These are phyloP conservation scores for Lasiodiplodia gonubiensis DNA, from an alignment of 2,329 filamentous ascomycete genomes.

Conservation along the genomic window DNA sequence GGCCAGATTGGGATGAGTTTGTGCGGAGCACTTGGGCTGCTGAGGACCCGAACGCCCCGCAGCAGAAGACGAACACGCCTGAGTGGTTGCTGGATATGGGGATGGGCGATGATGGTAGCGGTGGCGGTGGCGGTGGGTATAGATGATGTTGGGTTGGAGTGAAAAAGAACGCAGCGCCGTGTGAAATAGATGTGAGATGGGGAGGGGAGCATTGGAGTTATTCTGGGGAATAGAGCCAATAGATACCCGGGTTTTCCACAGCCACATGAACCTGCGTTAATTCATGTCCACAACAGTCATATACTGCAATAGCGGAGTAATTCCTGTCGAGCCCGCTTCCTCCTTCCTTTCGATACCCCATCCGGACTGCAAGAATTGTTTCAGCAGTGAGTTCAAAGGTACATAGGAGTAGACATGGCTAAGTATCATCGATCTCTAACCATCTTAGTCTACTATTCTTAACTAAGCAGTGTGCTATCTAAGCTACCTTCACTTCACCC, in stretches of 20 bases:
- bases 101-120: neutral
- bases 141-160: neutral
- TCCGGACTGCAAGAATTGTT: no score
- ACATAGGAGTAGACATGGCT: no score
- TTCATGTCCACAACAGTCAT: neutral
- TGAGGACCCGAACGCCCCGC: neutral
- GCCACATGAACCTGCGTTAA: neutral
- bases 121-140: neutral
- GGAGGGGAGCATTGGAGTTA: neutral
- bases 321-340: no score
- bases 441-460: no score
- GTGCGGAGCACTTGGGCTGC: constrained; percentile 27
- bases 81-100: constrained; percentile 25
- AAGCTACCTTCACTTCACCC: no score
- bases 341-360: no score
- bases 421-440: no score
- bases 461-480: no score
- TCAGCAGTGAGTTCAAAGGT: no score
- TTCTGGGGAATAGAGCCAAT: neutral
- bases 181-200: neutral
- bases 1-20: constrained; percentile 27
- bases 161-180: neutral
- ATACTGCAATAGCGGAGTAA: neutral
- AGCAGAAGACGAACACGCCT: constrained; percentile 21
- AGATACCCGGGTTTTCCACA: neutral